Evolutionary conservation across 768 basidiomycete species (phyloP).

Genomic region (Amanita jacksonii): DNA sequence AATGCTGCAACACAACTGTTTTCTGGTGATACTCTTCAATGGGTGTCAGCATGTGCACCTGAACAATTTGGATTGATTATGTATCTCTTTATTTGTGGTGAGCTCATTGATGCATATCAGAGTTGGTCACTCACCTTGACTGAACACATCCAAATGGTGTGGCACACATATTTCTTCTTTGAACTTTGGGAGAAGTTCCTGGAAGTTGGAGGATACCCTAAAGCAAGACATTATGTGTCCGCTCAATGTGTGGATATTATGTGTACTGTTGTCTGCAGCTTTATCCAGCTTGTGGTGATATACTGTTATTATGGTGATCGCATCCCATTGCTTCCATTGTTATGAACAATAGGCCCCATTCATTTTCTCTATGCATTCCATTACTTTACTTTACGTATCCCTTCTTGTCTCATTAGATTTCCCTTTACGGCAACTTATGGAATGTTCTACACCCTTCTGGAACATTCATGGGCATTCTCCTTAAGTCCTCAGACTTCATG

Average conservation of each 20-base stretch:
- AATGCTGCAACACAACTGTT: slow-evolving; percentile 29
- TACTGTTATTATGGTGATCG: slow-evolving; percentile 4
- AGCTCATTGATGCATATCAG: slow-evolving; percentile 20
- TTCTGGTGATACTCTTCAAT: slow-evolving; percentile 18
- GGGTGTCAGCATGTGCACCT: slow-evolving; percentile 10
- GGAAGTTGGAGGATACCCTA: not conserved
- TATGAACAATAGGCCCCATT: too few relatives aligned
- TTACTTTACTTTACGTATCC: too few relatives aligned
- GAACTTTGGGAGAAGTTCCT: not conserved
- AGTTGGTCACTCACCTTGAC: slow-evolving; percentile 14
- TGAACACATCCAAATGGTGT: slow-evolving; percentile 12
- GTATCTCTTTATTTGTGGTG: slow-evolving; percentile 23
- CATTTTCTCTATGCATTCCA: too few relatives aligned
- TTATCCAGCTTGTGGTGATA: not conserved
- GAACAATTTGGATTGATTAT: slow-evolving; percentile 13
- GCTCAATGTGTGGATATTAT: not conserved
- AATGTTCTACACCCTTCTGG: too few relatives aligned
- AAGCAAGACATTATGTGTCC: not conserved
- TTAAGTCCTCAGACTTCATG: too few relatives aligned
- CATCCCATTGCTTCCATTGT: too few relatives aligned
- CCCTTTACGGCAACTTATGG: too few relatives aligned
- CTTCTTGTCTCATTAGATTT: too few relatives aligned
- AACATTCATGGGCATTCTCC: too few relatives aligned
- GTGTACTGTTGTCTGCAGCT: not conserved
- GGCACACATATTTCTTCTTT: not conserved